A percentile compares a stretch with the other conserved stretches of the same genome.
Evolutionary conservation across 139 green algal species (phyloP).

Genomic region (Ettlia oleoabundans): DNA sequence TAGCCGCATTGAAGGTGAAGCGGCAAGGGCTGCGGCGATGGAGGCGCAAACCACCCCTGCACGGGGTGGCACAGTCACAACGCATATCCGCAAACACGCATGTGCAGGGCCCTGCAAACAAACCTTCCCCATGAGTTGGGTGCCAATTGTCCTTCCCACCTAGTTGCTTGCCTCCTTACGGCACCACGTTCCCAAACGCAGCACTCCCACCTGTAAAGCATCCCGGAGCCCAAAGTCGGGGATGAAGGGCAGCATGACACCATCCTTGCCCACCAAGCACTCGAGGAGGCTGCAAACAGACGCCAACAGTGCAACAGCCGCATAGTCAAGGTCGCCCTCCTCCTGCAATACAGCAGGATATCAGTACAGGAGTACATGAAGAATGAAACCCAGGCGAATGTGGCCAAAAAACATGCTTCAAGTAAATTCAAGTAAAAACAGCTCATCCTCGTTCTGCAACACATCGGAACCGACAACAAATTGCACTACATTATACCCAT

Average conservation of each 20-base stretch:
- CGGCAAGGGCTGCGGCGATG: no score
- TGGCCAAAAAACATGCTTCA: no score
- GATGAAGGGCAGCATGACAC: neutral
- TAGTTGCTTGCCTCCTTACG: neutral
- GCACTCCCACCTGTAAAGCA: slow-evolving; percentile 9
- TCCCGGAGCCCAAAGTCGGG: slow-evolving; percentile 1
- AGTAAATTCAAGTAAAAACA: no score
- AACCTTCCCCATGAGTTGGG: no score
- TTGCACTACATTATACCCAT: no score
- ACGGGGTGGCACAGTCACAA: no score
- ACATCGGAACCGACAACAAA: no score
- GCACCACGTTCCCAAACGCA: neutral
- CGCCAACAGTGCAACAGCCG: slow-evolving; percentile 24
- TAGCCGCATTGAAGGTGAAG: no score
- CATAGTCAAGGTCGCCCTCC: slow-evolving; percentile 23
- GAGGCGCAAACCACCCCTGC: no score
- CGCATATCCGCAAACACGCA: no score
- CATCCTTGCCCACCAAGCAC: slow-evolving; percentile 31
- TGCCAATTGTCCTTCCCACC: neutral
- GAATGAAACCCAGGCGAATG: neutral
- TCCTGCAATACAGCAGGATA: slow-evolving; percentile 4
- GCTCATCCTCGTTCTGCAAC: no score
- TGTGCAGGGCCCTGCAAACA: no score
- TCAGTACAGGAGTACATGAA: neutral
- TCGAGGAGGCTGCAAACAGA: slow-evolving; percentile 15